Evolutionary conservation across 148 eudicot genomes (phyloP), one percentile per base, ranked within the genome.

Genomic region (Rhododendron simsii): DNA sequence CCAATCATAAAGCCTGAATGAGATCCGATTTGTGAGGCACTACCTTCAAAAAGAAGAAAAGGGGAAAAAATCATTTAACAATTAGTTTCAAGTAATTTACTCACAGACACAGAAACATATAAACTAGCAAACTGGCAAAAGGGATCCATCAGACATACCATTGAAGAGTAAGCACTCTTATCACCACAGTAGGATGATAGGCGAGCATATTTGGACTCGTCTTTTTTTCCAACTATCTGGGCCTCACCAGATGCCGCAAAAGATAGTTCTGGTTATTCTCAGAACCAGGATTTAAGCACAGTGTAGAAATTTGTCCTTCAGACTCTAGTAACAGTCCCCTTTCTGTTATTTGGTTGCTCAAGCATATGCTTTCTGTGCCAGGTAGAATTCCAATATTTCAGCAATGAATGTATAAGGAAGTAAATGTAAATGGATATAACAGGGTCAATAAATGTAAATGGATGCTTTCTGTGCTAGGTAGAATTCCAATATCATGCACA

Each of bases 1-100:
- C 98, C 99, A 96, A 83, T 96, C 98, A 73, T 96, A 96, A 45
- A 96, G 98, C 95, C 95, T 96, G 86, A 96, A 96, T 51, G 99
- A 96, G 83, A 96, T 93, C 84, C 98, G 96, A 83, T 98, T 96
- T 85, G 98, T 92, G 84, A 95, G 96, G 84, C 96, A 95, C 99
- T 96, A 90, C 90, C 90, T 74, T 63, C 69, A 85, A 13, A 28
- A 71, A 71, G 11, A 75, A 75, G 10, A 35, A 18, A 35, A 75
- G 1, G 8, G 13, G 79, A 30, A 82, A 78, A 48, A 91, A 48
- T 59, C 63, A 51, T 59, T 48, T 73, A 67, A 44, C 23, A 28
- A 28, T 73, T 39, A 9, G 76, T 26, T 26, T 61, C 50, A 80
- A 39, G 78, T 18, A 89, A 71, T 83, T 48, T 78, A 12, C 81